These are phyloP conservation scores for Talaromyces atroroseus DNA, from an alignment of 2,329 filamentous ascomycete species.

Conservation along the genomic window DNA sequence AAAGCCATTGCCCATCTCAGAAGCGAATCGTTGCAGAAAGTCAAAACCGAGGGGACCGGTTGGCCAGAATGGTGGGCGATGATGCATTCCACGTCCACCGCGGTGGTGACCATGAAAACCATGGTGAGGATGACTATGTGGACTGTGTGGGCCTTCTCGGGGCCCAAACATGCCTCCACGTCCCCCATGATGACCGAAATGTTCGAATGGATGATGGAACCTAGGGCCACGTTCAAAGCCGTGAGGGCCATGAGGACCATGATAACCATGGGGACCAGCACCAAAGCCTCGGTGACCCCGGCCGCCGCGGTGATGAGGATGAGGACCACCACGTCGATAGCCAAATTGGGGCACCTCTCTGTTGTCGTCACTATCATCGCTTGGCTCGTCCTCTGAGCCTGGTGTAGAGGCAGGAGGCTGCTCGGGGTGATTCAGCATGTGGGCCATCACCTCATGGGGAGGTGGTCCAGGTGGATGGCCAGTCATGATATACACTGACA, in stretches of 20 bases:
- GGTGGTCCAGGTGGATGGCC: background rate
- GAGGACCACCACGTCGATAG: background rate
- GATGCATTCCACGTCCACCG: constrained; percentile 17
- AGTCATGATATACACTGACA: background rate
- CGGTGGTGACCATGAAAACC: constrained; percentile 15
- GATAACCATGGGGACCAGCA: constrained; percentile 1
- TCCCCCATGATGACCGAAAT: background rate
- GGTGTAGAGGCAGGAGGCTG: background rate
- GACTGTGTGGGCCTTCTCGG: background rate
- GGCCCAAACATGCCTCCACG: constrained; percentile 5
- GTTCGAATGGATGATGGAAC: background rate
- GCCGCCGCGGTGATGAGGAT: background rate
- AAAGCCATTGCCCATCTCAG: constrained; percentile 24
- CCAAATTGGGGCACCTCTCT: background rate
- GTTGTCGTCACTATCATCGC: background rate
- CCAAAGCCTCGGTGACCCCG: background rate
- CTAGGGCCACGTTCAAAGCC: background rate
- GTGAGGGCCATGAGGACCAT: background rate
- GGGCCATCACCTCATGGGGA: background rate
- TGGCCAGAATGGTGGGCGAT: constrained; percentile 5
- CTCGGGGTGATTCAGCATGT: background rate
- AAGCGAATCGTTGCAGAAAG: constrained; percentile 25
- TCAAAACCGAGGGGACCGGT: background rate
- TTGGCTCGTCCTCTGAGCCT: background rate
- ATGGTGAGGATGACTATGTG: constrained; percentile 2